phyloP scores from a whole-genome alignment of 495 filamentous ascomycete genomes.

The Entonaema liquescens region DNA sequence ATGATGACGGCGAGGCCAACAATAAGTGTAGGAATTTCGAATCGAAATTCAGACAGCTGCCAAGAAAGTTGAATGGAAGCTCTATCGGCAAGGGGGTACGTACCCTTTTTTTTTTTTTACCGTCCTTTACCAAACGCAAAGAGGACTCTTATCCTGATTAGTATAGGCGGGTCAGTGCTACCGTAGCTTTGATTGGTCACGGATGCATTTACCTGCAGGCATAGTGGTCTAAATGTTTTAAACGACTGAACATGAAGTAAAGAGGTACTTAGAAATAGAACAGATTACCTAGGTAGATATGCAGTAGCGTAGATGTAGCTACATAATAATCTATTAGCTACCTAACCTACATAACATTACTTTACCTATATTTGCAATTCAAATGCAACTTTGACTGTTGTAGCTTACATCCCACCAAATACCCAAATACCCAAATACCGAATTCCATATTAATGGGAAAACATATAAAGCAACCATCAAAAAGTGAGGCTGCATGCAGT shows the following conservation, averaged over 20 bases:
- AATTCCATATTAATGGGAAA: conserved; percentile 3
- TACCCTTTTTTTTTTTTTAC: conserved; percentile 8
- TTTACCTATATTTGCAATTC: neutral
- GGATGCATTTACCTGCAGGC: conserved; percentile 8
- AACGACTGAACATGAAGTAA: no score
- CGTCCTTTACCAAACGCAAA: neutral
- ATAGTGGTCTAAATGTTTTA: neutral
- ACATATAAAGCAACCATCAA: conserved; percentile 3
- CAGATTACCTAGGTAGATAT: neutral
- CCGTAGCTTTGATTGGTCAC: conserved; percentile 20
- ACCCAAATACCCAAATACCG: neutral
- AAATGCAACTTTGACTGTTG: neutral
- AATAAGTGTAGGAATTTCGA: conserved; percentile 1
- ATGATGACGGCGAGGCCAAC: conserved; percentile 26
- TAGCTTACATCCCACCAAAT: neutral
- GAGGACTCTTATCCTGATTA: conserved; percentile 13
- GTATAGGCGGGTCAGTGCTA: conserved; percentile 18
- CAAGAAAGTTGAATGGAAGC: conserved; percentile 22
- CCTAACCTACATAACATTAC: neutral
- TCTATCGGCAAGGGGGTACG: neutral
- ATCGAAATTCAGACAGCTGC: conserved; percentile 36
- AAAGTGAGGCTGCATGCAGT: conserved; percentile 37
- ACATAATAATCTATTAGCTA: neutral
- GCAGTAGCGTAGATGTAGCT: neutral
- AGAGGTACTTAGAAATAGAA: no score